phyloP scores from a whole-genome alignment of 2,329 filamentous ascomycete genomes.

The Calonectria pteridis region DNA sequence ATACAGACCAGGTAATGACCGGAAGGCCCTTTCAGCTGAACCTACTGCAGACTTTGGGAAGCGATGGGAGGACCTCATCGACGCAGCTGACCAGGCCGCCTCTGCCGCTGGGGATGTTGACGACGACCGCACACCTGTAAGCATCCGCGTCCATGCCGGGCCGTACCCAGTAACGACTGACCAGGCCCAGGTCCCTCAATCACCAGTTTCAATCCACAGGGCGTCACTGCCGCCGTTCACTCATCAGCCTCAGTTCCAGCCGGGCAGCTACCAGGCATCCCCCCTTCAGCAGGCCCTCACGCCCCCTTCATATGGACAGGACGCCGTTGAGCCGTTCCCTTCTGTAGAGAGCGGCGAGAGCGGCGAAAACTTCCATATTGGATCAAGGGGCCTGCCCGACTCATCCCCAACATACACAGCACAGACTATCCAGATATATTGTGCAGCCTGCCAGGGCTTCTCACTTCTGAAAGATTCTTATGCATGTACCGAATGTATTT shows the following conservation, averaged over 20 bases:
- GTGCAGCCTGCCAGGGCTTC: constrained; percentile 84
- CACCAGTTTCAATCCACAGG: constrained; percentile 73
- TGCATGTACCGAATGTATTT: constrained; percentile 96
- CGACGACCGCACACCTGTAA: constrained; percentile 89
- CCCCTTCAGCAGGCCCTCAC: constrained; percentile 92
- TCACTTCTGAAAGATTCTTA: constrained; percentile 86
- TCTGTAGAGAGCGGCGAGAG: constrained; percentile 86
- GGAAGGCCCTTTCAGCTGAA: constrained; percentile 89
- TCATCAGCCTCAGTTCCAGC: constrained; percentile 71
- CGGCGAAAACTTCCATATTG: constrained; percentile 79
- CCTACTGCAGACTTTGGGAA: constrained; percentile 86
- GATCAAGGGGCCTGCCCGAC: constrained; percentile 72
- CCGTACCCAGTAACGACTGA: constrained; percentile 38
- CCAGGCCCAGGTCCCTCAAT: constrained; percentile 69
- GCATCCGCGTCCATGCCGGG: not conserved
- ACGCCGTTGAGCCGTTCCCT: constrained; percentile 83
- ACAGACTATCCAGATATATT: constrained; percentile 89
- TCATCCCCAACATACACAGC: constrained; percentile 82
- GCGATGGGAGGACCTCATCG: constrained; percentile 96
- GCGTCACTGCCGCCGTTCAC: constrained; percentile 72
- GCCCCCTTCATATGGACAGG: constrained; percentile 78
- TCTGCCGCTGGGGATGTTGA: constrained; percentile 93
- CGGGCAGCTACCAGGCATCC: constrained; percentile 83
- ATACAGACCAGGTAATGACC: constrained; percentile 75
- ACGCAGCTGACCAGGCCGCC: constrained; percentile 79